Percentiles rank a stretch among this genome's conserved stretches.
These are phyloP conservation scores for Aspergillus ellipticus DNA, from an alignment of 495 filamentous ascomycete species.

Conservation along the genomic window DNA sequence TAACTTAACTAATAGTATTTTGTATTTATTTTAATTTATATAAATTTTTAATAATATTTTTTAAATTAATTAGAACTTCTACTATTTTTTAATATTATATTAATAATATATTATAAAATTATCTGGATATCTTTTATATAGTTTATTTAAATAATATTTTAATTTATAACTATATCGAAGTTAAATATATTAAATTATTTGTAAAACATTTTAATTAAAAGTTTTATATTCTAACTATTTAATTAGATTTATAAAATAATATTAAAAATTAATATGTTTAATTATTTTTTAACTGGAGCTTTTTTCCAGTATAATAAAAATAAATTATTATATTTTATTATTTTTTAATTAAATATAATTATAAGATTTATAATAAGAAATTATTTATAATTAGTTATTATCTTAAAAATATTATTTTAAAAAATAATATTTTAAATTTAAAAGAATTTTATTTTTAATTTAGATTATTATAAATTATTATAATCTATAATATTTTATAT, in stretches of 20 bases:
- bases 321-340: background rate
- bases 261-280: background rate
- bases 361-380: too few species aligned
- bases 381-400: background rate
- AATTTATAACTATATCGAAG: background rate
- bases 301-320: background rate
- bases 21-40: background rate
- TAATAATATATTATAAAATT: background rate
- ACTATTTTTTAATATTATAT: too few species aligned
- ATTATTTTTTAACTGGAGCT: background rate
- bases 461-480: conserved; percentile 1
- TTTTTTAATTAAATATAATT: conserved; percentile 1
- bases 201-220: background rate
- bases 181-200: background rate
- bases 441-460: background rate
- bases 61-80: background rate
- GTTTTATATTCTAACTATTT: background rate
- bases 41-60: conserved; percentile 2
- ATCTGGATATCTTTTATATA: background rate
- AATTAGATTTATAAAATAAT: background rate
- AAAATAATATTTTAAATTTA: background rate
- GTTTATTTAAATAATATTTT: background rate
- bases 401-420: background rate
- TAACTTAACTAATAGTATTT: background rate
- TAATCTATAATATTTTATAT: too few species aligned